Conservation (phyloP, 495 filamentous ascomycete species). For the Xylaria sp. region DNA sequence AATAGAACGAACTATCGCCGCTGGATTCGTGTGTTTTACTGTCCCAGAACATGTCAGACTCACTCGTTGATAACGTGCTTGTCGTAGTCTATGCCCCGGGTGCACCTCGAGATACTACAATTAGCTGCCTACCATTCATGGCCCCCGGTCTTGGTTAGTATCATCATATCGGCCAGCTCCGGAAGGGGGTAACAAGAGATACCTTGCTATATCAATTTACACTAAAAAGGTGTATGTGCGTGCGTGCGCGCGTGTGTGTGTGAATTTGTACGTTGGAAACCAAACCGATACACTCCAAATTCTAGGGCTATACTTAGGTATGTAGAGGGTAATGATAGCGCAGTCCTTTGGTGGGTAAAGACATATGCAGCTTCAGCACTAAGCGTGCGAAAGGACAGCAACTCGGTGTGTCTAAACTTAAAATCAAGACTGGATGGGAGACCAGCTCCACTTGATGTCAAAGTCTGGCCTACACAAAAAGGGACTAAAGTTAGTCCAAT, state of each 20-base stretch:
- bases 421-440: background rate
- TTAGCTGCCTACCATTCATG: conserved; percentile 4
- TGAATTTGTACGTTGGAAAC: background rate
- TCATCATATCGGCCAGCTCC: conserved; percentile 17
- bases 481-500: no score
- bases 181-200: conserved; percentile 3
- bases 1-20: background rate
- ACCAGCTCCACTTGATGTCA: conserved; percentile 5
- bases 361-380: no score
- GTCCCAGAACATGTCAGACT: conserved; percentile 18
- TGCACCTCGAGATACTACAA: conserved; percentile 18
- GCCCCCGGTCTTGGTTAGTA: background rate
- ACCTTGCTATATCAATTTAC: background rate
- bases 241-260: background rate
- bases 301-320: no score
- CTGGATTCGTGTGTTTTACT: background rate
- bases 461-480: background rate
- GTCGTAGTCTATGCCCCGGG: background rate
- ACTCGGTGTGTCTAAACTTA: background rate
- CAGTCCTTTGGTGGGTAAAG: background rate
- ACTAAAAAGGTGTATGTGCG: background rate
- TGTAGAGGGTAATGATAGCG: background rate
- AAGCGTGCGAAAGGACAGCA: background rate
- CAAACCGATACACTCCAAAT: background rate
- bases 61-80: background rate